These are phyloP conservation scores for Hyphodiscus hymeniophilus DNA, from an alignment of 495 filamentous ascomycete genomes.

Conservation along the genomic window DNA sequence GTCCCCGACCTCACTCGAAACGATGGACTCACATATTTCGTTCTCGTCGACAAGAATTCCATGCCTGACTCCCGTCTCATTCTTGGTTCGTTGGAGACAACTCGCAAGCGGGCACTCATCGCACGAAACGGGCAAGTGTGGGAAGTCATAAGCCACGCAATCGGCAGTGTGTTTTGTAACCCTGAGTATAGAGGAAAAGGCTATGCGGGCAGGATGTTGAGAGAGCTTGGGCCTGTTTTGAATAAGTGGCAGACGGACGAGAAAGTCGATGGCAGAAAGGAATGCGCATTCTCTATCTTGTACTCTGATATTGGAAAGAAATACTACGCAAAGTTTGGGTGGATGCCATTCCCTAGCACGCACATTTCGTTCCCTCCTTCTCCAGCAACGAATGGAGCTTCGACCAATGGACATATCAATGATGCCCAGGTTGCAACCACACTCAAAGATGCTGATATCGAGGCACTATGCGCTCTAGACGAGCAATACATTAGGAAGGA, in stretches of 20 bases:
- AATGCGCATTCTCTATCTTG: slow-evolving; percentile 41
- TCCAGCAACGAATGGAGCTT: neutral
- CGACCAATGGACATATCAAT: neutral
- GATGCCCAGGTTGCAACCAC: neutral
- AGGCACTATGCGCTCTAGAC: slow-evolving; percentile 49
- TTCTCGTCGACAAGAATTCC: slow-evolving; percentile 55
- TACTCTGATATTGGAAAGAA: slow-evolving; percentile 93
- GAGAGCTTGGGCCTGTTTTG: slow-evolving; percentile 31
- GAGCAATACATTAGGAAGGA: slow-evolving; percentile 36
- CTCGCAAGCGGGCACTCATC: slow-evolving; percentile 51
- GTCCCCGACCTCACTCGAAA: slow-evolving; percentile 58
- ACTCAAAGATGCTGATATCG: slow-evolving; percentile 34
- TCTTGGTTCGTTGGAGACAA: slow-evolving; percentile 74
- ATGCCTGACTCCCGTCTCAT: slow-evolving; percentile 48
- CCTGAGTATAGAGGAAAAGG: slow-evolving; percentile 62
- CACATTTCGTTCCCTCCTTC: slow-evolving; percentile 58
- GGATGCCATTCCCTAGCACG: slow-evolving; percentile 61
- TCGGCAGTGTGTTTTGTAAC: slow-evolving; percentile 83
- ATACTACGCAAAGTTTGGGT: slow-evolving; percentile 82
- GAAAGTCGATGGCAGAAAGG: slow-evolving; percentile 36
- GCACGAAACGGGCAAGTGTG: slow-evolving; percentile 35
- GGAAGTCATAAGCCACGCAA: slow-evolving; percentile 66
- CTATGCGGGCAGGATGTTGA: slow-evolving; percentile 62
- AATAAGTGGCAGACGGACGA: slow-evolving; percentile 32
- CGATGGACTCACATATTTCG: slow-evolving; percentile 75